Percentiles rank a stretch among this genome's conserved stretches.
phyloP scores from a whole-genome alignment of 1,139 yeast species.

The Kluyveromyces marxianus region DNA sequence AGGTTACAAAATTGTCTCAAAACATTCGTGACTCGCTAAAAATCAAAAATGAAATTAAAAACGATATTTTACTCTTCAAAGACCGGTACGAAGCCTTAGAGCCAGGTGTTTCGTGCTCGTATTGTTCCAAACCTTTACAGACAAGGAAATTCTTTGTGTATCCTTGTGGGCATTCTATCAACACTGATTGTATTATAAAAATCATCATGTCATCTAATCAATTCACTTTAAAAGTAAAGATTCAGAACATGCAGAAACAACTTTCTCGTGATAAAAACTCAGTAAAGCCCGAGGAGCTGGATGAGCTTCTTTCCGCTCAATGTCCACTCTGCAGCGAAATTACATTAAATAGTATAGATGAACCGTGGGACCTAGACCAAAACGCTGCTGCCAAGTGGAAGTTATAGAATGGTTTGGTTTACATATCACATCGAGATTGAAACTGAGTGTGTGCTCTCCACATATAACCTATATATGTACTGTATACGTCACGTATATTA shows the following conservation, averaged over 20 bases:
- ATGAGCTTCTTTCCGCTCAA: conserved; percentile 51
- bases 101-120: conserved; percentile 77
- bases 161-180: conserved; percentile 89
- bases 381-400: conserved; percentile 22
- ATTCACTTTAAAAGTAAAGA: conserved; percentile 55
- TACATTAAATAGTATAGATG: conserved; percentile 65
- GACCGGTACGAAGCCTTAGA: conserved; percentile 52
- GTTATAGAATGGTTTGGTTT: conserved; percentile 8
- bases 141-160: conserved; percentile 71
- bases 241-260: conserved; percentile 47
- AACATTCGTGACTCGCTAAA: conserved; percentile 73
- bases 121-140: conserved; percentile 62
- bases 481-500: no score
- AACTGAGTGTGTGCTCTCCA: no score
- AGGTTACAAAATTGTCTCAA: conserved; percentile 53
- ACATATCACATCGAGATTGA: no score
- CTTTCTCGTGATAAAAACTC: conserved; percentile 27
- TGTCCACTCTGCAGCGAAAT: conserved; percentile 79
- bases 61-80: conserved; percentile 48
- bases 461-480: no score
- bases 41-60: conserved; percentile 54
- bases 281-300: conserved; percentile 36
- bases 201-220: conserved; percentile 56
- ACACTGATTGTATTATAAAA: conserved; percentile 74
- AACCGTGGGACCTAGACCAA: conserved; percentile 32